These are phyloP conservation scores for Ampelocalamus luodianensis DNA, from an alignment of 176 grass and related monocot genomes.

Conservation along the genomic window DNA sequence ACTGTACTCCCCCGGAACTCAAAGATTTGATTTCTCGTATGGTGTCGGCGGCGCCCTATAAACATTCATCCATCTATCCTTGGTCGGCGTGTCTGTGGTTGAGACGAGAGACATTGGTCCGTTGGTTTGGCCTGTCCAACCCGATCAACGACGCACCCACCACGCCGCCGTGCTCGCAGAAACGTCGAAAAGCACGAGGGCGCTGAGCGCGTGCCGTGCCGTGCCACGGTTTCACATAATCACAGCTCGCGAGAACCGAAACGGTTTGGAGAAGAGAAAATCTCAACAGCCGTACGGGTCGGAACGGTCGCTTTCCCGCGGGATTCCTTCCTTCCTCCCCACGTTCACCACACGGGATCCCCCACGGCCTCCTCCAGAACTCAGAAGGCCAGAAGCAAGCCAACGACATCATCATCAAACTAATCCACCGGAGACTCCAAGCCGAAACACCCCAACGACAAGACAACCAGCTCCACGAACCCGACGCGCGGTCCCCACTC, in stretches of 20 bases:
- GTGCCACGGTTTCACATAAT: too few species aligned
- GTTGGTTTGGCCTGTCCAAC: neutral
- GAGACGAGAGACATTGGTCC: neutral
- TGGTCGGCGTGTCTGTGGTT: too few species aligned
- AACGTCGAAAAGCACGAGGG: neutral
- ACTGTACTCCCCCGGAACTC: too few species aligned
- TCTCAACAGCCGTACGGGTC: neutral
- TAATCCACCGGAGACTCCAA: neutral
- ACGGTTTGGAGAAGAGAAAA: neutral
- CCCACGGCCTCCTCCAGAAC: too few species aligned
- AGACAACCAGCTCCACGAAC: neutral
- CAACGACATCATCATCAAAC: neutral
- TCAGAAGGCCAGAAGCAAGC: neutral
- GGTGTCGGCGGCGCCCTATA: too few species aligned
- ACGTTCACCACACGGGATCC: neutral
- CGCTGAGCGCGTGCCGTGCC: neutral
- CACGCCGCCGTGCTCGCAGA: neutral
- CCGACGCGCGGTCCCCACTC: neutral
- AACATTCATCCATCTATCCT: too few species aligned
- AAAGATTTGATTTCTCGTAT: too few species aligned
- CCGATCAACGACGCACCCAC: constrained; percentile 15
- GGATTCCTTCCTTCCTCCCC: neutral
- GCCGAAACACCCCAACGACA: neutral
- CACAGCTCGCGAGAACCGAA: neutral
- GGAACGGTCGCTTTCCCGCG: neutral